Evolutionary conservation across 78 protist genomes (phyloP).

Genomic region (Dictyostelium citrinum): DNA sequence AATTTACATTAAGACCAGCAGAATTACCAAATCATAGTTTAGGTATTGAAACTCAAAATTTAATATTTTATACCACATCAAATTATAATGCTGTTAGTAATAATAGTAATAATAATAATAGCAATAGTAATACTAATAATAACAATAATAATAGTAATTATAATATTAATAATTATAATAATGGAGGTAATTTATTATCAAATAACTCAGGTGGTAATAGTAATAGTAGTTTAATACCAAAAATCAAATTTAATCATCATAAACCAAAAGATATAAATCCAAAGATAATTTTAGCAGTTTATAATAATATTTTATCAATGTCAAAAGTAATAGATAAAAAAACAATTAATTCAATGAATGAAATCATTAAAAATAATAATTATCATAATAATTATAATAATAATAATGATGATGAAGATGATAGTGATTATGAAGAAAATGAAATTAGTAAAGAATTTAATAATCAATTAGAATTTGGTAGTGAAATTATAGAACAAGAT

Average conservation of each 20-base stretch:
- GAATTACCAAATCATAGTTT: neutral
- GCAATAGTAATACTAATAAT: neutral
- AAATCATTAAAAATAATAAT: neutral
- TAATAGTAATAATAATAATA: neutral
- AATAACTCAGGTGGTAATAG: neutral
- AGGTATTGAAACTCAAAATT: neutral
- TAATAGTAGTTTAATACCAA: neutral
- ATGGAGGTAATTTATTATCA: neutral
- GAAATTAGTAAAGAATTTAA: neutral
- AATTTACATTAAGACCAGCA: neutral
- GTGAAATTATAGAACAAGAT: neutral
- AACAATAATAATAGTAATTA: too few relatives aligned
- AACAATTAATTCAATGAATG: neutral
- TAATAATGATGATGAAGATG: neutral
- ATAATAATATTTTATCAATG: slow-evolving; percentile 7
- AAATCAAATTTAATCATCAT: neutral
- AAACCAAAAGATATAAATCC: neutral
- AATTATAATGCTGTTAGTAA: neutral
- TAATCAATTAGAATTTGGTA: neutral
- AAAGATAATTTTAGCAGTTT: neutral
- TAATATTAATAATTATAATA: too few relatives aligned
- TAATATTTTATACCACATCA: neutral
- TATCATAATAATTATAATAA: neutral
- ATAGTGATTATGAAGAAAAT: neutral
- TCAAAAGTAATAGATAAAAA: neutral